Percentiles rank a stretch among this genome's conserved stretches.
phyloP scores from a whole-genome alignment of 305 asterid genomes.

The Fraxinus velutina region DNA sequence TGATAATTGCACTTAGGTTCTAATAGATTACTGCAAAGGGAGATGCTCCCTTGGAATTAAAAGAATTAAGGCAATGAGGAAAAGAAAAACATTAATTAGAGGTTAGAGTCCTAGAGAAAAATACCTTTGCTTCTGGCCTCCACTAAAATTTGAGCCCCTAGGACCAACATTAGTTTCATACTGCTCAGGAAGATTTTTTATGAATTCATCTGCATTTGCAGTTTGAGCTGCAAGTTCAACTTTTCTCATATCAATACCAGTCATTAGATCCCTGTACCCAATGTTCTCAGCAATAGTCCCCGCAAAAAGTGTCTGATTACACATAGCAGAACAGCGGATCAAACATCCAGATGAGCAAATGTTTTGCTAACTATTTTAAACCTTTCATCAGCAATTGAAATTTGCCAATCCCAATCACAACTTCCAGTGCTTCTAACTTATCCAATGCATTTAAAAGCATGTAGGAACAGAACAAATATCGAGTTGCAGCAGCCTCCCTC shows the following conservation, averaged over 20 bases:
- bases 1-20: not conserved
- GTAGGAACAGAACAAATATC: not conserved
- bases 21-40: not conserved
- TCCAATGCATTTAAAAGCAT: not conserved
- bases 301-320: slow-evolving; percentile 63
- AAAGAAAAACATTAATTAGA: not conserved
- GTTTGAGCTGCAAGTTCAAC: slow-evolving; percentile 76
- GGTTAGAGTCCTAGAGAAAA: not conserved
- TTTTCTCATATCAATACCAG: slow-evolving; percentile 66
- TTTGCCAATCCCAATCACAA: not conserved
- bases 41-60: not conserved
- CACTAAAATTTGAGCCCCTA: slow-evolving; percentile 81
- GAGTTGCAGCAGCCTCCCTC: not conserved
- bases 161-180: slow-evolving; percentile 75
- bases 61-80: not conserved
- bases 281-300: slow-evolving; percentile 87
- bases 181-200: slow-evolving; percentile 55
- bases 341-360: not conserved
- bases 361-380: not conserved
- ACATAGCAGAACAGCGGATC: slow-evolving; percentile 7
- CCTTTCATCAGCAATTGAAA: not conserved
- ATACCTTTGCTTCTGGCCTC: slow-evolving; percentile 91
- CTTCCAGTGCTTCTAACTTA: not conserved
- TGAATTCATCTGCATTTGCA: slow-evolving; percentile 87
- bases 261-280: slow-evolving; percentile 74